A percentile compares a stretch with the other conserved stretches of the same genome.
These are phyloP conservation scores for Pseudogymnoascus pannorum DNA, from an alignment of 2,329 filamentous ascomycete genomes.

Conservation along the genomic window DNA sequence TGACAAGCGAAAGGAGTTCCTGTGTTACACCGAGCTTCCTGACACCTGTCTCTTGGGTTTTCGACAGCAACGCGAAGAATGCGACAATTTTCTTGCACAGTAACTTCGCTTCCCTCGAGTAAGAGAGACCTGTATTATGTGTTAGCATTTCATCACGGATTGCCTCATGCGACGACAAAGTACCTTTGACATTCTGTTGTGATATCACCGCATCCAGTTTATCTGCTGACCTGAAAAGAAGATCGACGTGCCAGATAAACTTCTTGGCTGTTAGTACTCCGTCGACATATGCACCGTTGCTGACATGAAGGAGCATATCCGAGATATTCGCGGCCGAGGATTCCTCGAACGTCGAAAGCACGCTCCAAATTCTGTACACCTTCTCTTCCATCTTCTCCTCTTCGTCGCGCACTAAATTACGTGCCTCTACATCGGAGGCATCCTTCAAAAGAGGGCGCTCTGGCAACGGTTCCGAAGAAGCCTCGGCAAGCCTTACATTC, in stretches of 20 bases:
- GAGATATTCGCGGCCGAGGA: slow-evolving; percentile 97
- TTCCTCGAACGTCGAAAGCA: slow-evolving; percentile 92
- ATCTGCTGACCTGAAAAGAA: slow-evolving; percentile 84
- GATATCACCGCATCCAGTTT: slow-evolving; percentile 69
- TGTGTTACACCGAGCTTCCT: slow-evolving; percentile 93
- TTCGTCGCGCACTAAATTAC: slow-evolving; percentile 69
- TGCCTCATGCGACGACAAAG: slow-evolving; percentile 24
- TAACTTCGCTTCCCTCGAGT: slow-evolving; percentile 91
- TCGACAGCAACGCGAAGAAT: slow-evolving; percentile 91
- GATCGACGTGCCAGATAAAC: slow-evolving; percentile 93
- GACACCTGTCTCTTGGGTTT: slow-evolving; percentile 85
- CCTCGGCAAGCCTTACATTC: slow-evolving; percentile 71
- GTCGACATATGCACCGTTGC: slow-evolving; percentile 93
- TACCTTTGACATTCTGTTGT: slow-evolving; percentile 66
- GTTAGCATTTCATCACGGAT: neutral
- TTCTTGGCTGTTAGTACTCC: slow-evolving; percentile 90
- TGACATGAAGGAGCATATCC: slow-evolving; percentile 97
- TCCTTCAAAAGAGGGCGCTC: slow-evolving; percentile 31
- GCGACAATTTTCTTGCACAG: slow-evolving; percentile 99
- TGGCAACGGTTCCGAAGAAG: slow-evolving; percentile 33
- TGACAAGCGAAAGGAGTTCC: slow-evolving; percentile 94
- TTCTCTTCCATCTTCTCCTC: slow-evolving; percentile 97
- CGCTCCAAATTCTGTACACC: slow-evolving; percentile 97
- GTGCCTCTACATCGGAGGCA: slow-evolving; percentile 58
- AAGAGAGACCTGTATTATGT: slow-evolving; percentile 61